phyloP scores from a whole-genome alignment of 257 asterid genomes.

The Solanum lignicaule region DNA sequence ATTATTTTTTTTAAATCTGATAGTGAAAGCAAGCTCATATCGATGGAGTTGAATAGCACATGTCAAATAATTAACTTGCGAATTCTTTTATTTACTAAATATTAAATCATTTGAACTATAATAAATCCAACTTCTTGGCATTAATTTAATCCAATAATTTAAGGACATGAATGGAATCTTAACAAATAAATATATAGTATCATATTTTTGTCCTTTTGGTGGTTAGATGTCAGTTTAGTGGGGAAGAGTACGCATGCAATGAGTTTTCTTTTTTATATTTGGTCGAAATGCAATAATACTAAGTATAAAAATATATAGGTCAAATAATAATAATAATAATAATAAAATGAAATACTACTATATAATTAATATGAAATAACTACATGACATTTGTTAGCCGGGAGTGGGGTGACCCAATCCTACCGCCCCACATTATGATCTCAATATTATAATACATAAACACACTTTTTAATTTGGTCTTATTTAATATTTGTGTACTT shows the following conservation, averaged over 20 bases:
- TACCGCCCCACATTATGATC: not conserved
- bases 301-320: not conserved
- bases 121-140: not conserved
- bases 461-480: not conserved
- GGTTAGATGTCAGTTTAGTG: not conserved
- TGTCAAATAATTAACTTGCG: not conserved
- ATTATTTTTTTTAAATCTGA: too few relatives aligned
- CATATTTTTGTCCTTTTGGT: not conserved
- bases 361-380: not conserved
- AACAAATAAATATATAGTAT: not conserved
- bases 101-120: not conserved
- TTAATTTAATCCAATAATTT: not conserved
- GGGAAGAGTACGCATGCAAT: not conserved
- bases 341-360: not conserved
- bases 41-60: not conserved
- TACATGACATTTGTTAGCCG: not conserved
- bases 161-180: not conserved
- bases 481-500: too few relatives aligned
- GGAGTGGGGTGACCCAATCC: not conserved
- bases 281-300: not conserved
- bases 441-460: not conserved
- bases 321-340: not conserved
- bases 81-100: not conserved
- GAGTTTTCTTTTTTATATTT: not conserved
- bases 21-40: not conserved